Base-by-base conservation (phyloP, 2,329 filamentous ascomycete species). In the Pseudocercospora musae region DNA sequence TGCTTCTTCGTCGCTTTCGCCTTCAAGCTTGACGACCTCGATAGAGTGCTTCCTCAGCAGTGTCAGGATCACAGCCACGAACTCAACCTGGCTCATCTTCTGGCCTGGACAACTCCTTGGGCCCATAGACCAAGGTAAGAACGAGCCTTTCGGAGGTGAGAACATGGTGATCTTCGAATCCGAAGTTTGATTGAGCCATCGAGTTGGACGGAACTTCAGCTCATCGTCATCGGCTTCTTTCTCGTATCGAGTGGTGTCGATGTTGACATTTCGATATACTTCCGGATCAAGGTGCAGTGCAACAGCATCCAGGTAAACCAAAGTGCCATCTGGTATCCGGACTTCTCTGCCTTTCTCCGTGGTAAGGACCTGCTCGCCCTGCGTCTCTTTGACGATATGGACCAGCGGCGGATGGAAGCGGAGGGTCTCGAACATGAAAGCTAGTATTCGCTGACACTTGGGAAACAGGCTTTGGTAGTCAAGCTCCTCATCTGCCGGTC, bases 11-110 rank as follows among this genome's bases (percentile, higher is more conserved):
- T 37, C 50, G 15, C 25, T 66, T 55, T 72, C 68, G 13, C 48
- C 48, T 10, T 54, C 49, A 23, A 68, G 46, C 21, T 66, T 58
- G n/a, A 71, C 69, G 15, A 66, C 70, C 31, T 70, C 67, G 10
- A 73, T 62, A 4, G 65, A 56, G 54, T 69, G 62, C 46, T 58
- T 59, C 15, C 69, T 56, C 23, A 73, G 67, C 11, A 83, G 64
- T 1, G 75, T 75, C 62, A 78, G 69, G 20, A 85, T 68, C 2
- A 80, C 77, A 11, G 77, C 78, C 3, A 79, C 78, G 68, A 85
- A 84, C 69, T 85, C 83, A 1, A 85, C 82, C 71, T 85, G 81
- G 1, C 81, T 75, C 76, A 85, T 82, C 68, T 84, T 84, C 74
- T 80, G 77, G 0, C 83, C 83, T 0, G 82, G 81, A 68, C 83